Evolutionary conservation across 2,329 filamentous ascomycete genomes (phyloP).

Genomic region (Talaromyces sp.): DNA sequence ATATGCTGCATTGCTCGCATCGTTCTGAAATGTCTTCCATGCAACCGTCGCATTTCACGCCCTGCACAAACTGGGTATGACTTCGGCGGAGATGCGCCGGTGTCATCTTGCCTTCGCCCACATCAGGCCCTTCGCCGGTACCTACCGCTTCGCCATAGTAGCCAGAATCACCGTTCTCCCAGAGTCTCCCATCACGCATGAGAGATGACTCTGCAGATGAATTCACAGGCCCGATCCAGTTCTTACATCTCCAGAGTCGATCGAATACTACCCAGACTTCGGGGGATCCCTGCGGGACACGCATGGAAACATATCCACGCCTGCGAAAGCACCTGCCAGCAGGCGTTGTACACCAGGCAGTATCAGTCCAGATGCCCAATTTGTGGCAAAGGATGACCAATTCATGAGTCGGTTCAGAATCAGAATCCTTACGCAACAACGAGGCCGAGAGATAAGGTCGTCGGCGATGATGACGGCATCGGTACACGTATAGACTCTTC

Average conservation of each 20-base stretch:
- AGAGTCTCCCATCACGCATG: slow-evolving; percentile 54
- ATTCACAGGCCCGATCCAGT: slow-evolving; percentile 56
- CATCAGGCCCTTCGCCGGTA: slow-evolving; percentile 46
- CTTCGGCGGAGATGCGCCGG: slow-evolving; percentile 58
- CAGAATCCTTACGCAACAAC: slow-evolving; percentile 58
- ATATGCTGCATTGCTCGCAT: slow-evolving; percentile 63
- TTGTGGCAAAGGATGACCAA: slow-evolving; percentile 62
- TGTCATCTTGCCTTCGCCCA: slow-evolving; percentile 57
- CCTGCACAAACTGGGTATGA: slow-evolving; percentile 56
- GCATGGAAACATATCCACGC: slow-evolving; percentile 59
- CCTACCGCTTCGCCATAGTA: slow-evolving; percentile 59
- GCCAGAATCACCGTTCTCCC: slow-evolving; percentile 59
- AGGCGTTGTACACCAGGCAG: slow-evolving; percentile 63
- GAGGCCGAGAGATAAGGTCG: slow-evolving; percentile 62
- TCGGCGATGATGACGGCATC: slow-evolving; percentile 64
- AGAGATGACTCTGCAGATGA: slow-evolving; percentile 27
- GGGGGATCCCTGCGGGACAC: slow-evolving; percentile 56
- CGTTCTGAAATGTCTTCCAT: slow-evolving; percentile 56
- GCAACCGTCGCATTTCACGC: slow-evolving; percentile 59
- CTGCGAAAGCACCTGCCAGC: slow-evolving; percentile 59
- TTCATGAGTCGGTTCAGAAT: slow-evolving; percentile 63
- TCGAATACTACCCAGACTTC: slow-evolving; percentile 67
- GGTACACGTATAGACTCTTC: slow-evolving; percentile 63
- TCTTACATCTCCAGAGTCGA: slow-evolving; percentile 61
- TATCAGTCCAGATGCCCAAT: slow-evolving; percentile 63